These are phyloP conservation scores for Amanita molliuscula DNA, from an alignment of 768 basidiomycete genomes.

Conservation along the genomic window DNA sequence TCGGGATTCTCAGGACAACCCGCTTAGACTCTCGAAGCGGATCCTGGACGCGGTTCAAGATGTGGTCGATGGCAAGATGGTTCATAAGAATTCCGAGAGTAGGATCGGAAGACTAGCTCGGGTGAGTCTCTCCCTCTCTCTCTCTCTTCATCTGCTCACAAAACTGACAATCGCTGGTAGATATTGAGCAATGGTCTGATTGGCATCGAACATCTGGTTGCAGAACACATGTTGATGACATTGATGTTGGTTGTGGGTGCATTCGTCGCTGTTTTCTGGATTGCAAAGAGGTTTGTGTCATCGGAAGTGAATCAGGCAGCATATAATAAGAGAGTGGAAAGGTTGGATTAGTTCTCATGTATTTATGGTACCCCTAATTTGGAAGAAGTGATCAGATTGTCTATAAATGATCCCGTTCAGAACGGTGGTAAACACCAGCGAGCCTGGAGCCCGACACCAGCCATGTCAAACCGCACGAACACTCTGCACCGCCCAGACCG, in stretches of 20 bases:
- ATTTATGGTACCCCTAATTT: no score
- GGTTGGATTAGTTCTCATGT: constrained; percentile 7
- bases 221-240: constrained; percentile 23
- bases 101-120: constrained; percentile 54
- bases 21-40: constrained; percentile 43
- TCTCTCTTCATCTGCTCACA: background rate
- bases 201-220: constrained; percentile 24
- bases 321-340: constrained; percentile 3
- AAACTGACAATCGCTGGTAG: constrained; percentile 13
- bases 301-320: background rate
- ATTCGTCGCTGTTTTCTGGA: background rate
- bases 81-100: constrained; percentile 60
- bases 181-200: constrained; percentile 31
- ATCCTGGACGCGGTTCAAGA: constrained; percentile 67
- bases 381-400: no score
- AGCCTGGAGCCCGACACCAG: no score
- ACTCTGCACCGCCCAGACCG: no score
- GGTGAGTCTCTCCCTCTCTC: constrained; percentile 25
- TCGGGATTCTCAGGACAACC: constrained; percentile 41
- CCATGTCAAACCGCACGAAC: no score
- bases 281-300: background rate
- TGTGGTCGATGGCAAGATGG: constrained; percentile 37
- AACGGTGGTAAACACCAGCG: no score
- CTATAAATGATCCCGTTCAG: no score
- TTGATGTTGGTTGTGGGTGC: constrained; percentile 14